Base-by-base conservation (phyloP, 2,329 filamentous ascomycete genomes). In the Dichotomopilus funicola region DNA sequence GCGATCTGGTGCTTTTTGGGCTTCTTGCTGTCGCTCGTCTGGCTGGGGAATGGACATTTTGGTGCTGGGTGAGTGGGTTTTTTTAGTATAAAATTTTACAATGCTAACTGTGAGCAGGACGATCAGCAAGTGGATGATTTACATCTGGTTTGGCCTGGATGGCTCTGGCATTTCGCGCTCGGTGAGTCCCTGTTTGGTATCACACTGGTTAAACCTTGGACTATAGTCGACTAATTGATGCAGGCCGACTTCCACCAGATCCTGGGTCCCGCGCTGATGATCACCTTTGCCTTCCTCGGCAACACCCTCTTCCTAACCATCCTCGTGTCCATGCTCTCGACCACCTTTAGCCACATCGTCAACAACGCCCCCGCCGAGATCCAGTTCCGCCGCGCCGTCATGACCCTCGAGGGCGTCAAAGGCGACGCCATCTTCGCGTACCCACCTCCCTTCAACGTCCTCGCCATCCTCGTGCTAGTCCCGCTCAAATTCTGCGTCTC, bases 261-360 rank as follows among this genome's bases (percentile, higher is more conserved):
- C n/a, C 75, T 94, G 1, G 89, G 89, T 0, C 89, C 89, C 0
- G 78, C 82, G 2, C 73, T 94, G 31, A 94, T 94, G 88, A 79
- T 94, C 53, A 79, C 87, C 12, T 95, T 94, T 68, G 86, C 89
- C 1, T 94, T 94, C 68, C 76, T 95, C 3, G 89, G 89, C 43
- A 94, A 94, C 71, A 94, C 88, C 0, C 79, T 94, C 54, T 95
- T 94, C 72, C 78, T 95, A n/a, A 94, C 89, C 2, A 90, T 95
- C 59, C 78, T 94, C 12, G 89, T 95, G 1, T 91, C 89, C 10
- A 92, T 92, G 81, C 78, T 95, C 9, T 88, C 85, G 59, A 91
- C 90, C 65, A 94, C 89, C 0, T 95, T 94, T 67, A 85, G 84
- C 65, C 88, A 82, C 59, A 89, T 94, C 52, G 86, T 87, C 6